These are phyloP conservation scores for Solanum sitiens DNA, from an alignment of 257 asterid genomes.

Conservation along the genomic window DNA sequence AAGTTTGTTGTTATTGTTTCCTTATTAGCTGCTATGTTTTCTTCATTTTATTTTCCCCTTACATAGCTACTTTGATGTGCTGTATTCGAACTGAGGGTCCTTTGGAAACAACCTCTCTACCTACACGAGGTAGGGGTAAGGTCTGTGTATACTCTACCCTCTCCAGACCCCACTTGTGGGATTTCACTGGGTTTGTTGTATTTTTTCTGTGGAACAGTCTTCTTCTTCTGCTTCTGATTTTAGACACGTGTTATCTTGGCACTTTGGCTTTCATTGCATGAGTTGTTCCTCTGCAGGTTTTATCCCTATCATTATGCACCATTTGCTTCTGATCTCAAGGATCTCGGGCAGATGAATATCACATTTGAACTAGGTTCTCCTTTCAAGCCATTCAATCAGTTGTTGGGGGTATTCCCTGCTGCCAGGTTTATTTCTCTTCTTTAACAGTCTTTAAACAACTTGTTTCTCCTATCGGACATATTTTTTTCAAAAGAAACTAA, in stretches of 20 bases:
- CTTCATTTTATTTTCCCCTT: not conserved
- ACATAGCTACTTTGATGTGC: not conserved
- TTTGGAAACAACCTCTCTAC: not conserved
- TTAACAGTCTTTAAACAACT: not conserved
- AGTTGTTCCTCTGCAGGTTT: slow-evolving; percentile 20
- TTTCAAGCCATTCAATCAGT: slow-evolving; percentile 52
- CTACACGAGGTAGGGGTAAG: not conserved
- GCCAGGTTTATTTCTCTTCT: slow-evolving; percentile 23
- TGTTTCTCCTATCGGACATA: not conserved
- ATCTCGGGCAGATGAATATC: slow-evolving; percentile 28
- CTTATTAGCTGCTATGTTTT: not conserved
- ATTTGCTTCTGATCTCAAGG: slow-evolving; percentile 50
- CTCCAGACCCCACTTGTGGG: not conserved
- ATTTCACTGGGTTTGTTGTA: not conserved
- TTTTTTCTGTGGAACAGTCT: not conserved
- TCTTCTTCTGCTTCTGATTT: not conserved
- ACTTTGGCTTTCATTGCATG: not conserved
- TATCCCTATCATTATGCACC: slow-evolving; percentile 53
- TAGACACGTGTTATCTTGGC: not conserved
- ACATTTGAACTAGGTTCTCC: slow-evolving; percentile 40
- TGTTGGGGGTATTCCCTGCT: slow-evolving; percentile 62
- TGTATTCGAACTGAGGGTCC: not conserved
- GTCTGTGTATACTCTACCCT: not conserved
- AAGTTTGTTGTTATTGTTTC: not conserved
- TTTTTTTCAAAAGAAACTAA: not conserved